phyloP scores from a whole-genome alignment of 192 early-diverging fungal genomes.

The Diversispora epigaea region DNA sequence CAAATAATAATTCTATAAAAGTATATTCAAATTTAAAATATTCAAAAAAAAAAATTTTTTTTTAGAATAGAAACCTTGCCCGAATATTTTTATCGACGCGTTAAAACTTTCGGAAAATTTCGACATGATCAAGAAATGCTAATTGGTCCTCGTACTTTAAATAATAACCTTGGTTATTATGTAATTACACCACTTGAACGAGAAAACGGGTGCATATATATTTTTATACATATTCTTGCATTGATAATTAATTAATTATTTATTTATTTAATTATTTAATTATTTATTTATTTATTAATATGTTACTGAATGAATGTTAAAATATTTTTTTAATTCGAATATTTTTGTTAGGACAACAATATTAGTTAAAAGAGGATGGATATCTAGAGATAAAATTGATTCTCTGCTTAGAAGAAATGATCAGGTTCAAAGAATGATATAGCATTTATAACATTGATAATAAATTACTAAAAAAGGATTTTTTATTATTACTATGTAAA shows the following conservation, averaged over 20 bases:
- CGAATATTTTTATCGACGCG: conserved; percentile 76
- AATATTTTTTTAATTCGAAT: background rate
- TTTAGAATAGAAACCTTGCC: conserved; percentile 44
- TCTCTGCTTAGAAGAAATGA: conserved; percentile 53
- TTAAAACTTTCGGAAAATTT: conserved; percentile 67
- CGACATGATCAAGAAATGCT: conserved; percentile 76
- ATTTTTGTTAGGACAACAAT: conserved; percentile 57
- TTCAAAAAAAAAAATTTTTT: conserved; percentile 7
- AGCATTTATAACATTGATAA: conserved; percentile 10
- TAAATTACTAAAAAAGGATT: background rate
- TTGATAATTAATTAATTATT: background rate
- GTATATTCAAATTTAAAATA: background rate
- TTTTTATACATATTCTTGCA: background rate
- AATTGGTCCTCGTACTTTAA: conserved; percentile 72
- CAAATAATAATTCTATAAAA: conserved; percentile 29
- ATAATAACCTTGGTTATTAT: conserved; percentile 71
- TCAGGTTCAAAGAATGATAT: conserved; percentile 1
- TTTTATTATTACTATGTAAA: conserved; percentile 34
- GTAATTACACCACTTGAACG: conserved; percentile 76
- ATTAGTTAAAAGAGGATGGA: conserved; percentile 89
- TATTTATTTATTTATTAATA: too few relatives aligned
- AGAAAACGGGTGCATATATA: conserved; percentile 55
- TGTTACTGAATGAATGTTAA: too few relatives aligned
- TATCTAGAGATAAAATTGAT: conserved; percentile 67
- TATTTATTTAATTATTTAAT: background rate